Conservation (phyloP, 768 basidiomycete genomes). For the Mycena latifolia region DNA sequence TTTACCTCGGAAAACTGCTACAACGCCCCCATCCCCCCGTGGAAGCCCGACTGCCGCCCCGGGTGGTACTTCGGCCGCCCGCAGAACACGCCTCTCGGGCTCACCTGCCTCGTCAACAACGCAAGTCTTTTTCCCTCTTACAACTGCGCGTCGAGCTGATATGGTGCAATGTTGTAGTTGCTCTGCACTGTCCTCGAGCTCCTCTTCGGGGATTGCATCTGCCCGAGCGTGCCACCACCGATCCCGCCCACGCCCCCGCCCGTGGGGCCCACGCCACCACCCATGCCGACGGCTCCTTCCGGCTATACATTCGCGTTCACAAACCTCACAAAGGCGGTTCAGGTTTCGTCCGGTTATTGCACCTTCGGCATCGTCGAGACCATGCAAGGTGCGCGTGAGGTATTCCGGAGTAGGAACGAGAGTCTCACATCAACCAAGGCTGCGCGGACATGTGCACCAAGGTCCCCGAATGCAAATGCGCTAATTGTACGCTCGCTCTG, state of each 20-base stretch:
- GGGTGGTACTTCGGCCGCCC: slow-evolving; percentile 33
- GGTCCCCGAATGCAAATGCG: background rate
- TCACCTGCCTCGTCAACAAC: slow-evolving; percentile 15
- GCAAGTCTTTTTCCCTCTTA: background rate
- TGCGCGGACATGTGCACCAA: slow-evolving; percentile 31
- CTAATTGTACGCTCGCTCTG: slow-evolving; percentile 19
- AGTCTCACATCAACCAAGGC: background rate
- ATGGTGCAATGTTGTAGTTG: background rate
- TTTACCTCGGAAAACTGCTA: slow-evolving; percentile 11
- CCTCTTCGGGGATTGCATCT: slow-evolving; percentile 9
- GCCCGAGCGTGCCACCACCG: slow-evolving; percentile 1
- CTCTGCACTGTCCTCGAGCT: slow-evolving; percentile 18
- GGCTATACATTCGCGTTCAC: slow-evolving; percentile 2
- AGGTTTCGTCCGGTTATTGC: slow-evolving; percentile 6
- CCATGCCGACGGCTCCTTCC: background rate
- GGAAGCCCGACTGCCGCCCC: slow-evolving; percentile 9
- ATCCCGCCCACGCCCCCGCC: slow-evolving; percentile 8
- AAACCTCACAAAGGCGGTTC: slow-evolving; percentile 25
- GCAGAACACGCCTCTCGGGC: slow-evolving; percentile 8
- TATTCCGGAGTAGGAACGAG: too few relatives aligned
- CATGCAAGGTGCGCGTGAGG: slow-evolving; percentile 6
- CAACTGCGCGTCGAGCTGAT: background rate
- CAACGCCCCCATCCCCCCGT: slow-evolving; percentile 28
- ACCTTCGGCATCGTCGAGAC: slow-evolving; percentile 24
- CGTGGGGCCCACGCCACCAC: background rate